Conservation (phyloP, 169 alveolate species). For the Plasmodium gaboni region DNA sequence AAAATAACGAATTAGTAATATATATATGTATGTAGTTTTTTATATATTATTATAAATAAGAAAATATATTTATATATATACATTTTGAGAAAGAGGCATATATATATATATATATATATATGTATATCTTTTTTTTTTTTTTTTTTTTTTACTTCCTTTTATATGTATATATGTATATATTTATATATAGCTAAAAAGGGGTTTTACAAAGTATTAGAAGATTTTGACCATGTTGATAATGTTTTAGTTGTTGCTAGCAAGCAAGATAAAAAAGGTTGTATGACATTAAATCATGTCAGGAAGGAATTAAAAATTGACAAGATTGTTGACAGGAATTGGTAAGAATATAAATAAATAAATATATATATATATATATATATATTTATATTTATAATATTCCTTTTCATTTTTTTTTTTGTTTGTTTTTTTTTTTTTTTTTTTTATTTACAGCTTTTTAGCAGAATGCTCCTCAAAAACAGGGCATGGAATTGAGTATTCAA, state of each 20-base stretch:
- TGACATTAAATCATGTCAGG: slow-evolving; percentile 45
- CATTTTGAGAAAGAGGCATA: neutral
- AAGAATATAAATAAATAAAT: slow-evolving; percentile 1
- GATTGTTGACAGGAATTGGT: slow-evolving; percentile 73
- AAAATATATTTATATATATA: neutral
- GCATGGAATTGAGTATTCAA: slow-evolving; percentile 36
- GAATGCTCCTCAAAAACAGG: slow-evolving; percentile 74
- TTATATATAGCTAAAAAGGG: slow-evolving; percentile 44
- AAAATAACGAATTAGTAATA: neutral
- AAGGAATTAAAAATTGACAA: slow-evolving; percentile 49
- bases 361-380: neutral
- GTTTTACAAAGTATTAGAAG: slow-evolving; percentile 46
- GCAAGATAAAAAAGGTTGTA: slow-evolving; percentile 44
- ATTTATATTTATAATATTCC: neutral
- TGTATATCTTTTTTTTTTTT: no score
- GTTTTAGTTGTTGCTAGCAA: slow-evolving; percentile 48
- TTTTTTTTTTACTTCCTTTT: neutral
- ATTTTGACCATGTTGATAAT: slow-evolving; percentile 30
- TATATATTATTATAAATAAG: neutral
- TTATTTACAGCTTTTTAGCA: slow-evolving; percentile 31
- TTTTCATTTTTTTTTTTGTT: slow-evolving; percentile 8
- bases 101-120: neutral
- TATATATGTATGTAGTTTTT: neutral
- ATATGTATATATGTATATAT: no score
- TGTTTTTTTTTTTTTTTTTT: neutral